A percentile compares a stretch with the other conserved stretches of the same genome.
phyloP scores from a whole-genome alignment of 148 eudicot genomes.

The Bassia scoparia region DNA sequence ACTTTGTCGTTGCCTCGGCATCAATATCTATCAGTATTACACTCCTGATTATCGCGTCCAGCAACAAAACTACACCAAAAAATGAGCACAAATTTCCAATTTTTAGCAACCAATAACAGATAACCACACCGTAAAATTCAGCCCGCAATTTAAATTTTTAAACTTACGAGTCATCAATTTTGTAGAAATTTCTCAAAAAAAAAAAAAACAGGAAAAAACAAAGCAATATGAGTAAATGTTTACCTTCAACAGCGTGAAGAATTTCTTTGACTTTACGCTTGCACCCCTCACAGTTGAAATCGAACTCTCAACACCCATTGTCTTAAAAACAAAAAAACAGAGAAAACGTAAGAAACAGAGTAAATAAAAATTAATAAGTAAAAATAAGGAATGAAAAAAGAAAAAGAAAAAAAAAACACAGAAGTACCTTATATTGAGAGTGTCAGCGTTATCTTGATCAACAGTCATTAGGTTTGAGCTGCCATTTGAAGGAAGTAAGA shows the following conservation, averaged over 20 bases:
- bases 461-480: constrained; percentile 15
- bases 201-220: neutral
- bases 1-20: constrained; percentile 56
- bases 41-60: constrained; percentile 51
- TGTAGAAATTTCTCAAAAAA: neutral
- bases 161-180: neutral
- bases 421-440: constrained; percentile 36
- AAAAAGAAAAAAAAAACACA: neutral
- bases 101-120: neutral
- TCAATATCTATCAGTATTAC: constrained; percentile 50
- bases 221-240: neutral
- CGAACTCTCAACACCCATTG: constrained; percentile 64
- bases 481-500: constrained; percentile 32
- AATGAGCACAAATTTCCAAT: no score
- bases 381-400: neutral
- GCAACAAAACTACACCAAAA: neutral
- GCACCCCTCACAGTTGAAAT: constrained; percentile 87
- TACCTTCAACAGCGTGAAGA: constrained; percentile 56
- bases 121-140: neutral
- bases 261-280: constrained; percentile 62
- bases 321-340: constrained; percentile 30
- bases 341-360: neutral
- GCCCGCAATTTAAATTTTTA: neutral
- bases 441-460: constrained; percentile 25
- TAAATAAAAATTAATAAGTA: neutral